Evolutionary conservation across 108 stramenopile genomes (phyloP).

Genomic region (Cyclotella sp.): DNA sequence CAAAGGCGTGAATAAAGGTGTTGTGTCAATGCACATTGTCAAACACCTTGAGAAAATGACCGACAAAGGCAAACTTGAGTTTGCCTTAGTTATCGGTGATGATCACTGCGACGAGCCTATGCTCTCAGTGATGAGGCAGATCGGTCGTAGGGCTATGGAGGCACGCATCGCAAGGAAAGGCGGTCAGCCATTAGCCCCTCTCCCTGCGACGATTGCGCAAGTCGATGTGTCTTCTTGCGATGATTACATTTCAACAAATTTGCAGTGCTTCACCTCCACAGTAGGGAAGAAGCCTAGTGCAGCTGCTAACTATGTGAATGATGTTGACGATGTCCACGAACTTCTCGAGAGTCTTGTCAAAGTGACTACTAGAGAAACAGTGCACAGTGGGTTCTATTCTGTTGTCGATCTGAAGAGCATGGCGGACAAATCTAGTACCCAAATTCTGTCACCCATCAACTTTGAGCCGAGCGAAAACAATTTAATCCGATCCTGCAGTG

Average conservation of each 20-base stretch:
- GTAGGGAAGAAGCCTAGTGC: slow-evolving; percentile 98
- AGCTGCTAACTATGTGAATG: slow-evolving; percentile 94
- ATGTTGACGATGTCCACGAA: slow-evolving; percentile 92
- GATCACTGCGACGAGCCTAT: slow-evolving; percentile 96
- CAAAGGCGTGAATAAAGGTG: slow-evolving; percentile 88
- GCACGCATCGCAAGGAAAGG: slow-evolving; percentile 57
- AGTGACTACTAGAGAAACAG: slow-evolving; percentile 71
- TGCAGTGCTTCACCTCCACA: slow-evolving; percentile 88
- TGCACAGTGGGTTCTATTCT: slow-evolving; percentile 68
- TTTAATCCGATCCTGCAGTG: slow-evolving; percentile 30
- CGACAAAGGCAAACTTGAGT: slow-evolving; percentile 71
- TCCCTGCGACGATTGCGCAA: slow-evolving; percentile 72
- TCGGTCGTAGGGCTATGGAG: slow-evolving; percentile 66
- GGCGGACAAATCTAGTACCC: slow-evolving; percentile 14
- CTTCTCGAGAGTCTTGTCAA: slow-evolving; percentile 84
- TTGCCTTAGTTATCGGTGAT: slow-evolving; percentile 90
- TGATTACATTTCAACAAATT: slow-evolving; percentile 62
- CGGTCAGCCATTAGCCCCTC: slow-evolving; percentile 62
- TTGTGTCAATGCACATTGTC: slow-evolving; percentile 85
- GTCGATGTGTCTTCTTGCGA: slow-evolving; percentile 84
- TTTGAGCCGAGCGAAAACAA: slow-evolving; percentile 26
- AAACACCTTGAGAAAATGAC: slow-evolving; percentile 62
- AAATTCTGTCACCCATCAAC: slow-evolving; percentile 22
- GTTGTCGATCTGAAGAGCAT: slow-evolving; percentile 67
- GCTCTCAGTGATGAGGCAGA: slow-evolving; percentile 90